phyloP scores from a whole-genome alignment of 2,329 filamentous ascomycete species.

The Rhynchosporium graminicola region DNA sequence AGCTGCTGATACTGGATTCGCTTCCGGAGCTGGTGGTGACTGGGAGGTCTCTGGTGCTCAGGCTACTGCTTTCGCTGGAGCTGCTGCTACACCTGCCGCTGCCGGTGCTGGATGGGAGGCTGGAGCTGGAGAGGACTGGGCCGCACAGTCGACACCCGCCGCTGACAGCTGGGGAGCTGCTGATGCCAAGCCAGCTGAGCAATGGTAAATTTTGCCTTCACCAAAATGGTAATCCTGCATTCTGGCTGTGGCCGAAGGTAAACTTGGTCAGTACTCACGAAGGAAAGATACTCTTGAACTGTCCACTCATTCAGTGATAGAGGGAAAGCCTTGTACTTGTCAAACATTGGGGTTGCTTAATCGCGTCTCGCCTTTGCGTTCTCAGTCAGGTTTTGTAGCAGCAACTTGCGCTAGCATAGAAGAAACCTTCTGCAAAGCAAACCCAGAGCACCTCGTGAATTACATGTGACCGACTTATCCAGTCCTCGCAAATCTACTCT shows the following conservation, averaged over 20 bases:
- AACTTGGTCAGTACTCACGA: constrained; percentile 84
- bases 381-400: constrained; percentile 17
- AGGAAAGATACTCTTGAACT: constrained; percentile 93
- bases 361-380: constrained; percentile 50
- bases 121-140: constrained; percentile 50
- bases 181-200: constrained; percentile 48
- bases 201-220: constrained; percentile 38
- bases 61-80: constrained; percentile 54
- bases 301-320: constrained; percentile 48
- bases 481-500: too few species aligned
- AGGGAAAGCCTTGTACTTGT: constrained; percentile 98
- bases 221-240: constrained; percentile 38
- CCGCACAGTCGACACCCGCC: constrained; percentile 45
- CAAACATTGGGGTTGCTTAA: constrained; percentile 79
- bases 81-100: constrained; percentile 63
- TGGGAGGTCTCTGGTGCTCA: constrained; percentile 67
- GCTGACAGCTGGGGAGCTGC: constrained; percentile 50
- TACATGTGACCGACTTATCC: not conserved
- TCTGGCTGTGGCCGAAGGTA: constrained; percentile 42
- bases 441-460: constrained; percentile 8
- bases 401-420: constrained; percentile 11
- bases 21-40: constrained; percentile 59
- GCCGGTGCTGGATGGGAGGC: constrained; percentile 64
- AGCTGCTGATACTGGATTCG: constrained; percentile 79
- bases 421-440: constrained; percentile 16